These are phyloP conservation scores for Dionaea muscipula DNA, from an alignment of 179 eudicot genomes.

Conservation along the genomic window DNA sequence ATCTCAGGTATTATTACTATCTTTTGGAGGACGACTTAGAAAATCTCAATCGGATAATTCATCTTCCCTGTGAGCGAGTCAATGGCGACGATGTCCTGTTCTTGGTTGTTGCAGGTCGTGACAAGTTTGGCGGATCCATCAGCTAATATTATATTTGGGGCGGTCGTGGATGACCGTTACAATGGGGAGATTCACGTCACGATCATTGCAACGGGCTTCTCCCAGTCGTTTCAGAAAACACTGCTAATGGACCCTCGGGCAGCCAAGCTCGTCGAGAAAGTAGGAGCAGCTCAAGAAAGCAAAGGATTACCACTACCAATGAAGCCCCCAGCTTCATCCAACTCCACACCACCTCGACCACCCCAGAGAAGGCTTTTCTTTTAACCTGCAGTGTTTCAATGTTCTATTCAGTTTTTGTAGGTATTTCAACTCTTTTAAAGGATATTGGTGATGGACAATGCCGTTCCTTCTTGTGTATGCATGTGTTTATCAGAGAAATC, in stretches of 20 bases:
- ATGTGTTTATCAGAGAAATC: no score
- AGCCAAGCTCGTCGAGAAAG: slow-evolving; percentile 40
- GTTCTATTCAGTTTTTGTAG: neutral
- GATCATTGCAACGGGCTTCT: slow-evolving; percentile 88
- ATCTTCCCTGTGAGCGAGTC: no score
- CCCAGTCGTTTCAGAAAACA: slow-evolving; percentile 86
- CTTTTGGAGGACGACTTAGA: no score
- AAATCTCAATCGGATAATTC: no score
- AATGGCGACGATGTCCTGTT: no score
- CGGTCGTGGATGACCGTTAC: slow-evolving; percentile 94
- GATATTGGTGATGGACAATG: no score
- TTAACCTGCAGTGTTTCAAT: slow-evolving; percentile 14
- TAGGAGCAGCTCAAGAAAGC: slow-evolving; percentile 27
- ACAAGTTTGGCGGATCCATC: slow-evolving; percentile 97
- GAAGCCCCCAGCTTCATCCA: slow-evolving; percentile 26
- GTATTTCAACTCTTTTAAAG: no score
- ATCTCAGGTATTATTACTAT: slow-evolving; percentile 63
- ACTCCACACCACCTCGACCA: slow-evolving; percentile 33
- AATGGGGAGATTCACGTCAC: slow-evolving; percentile 94
- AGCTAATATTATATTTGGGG: slow-evolving; percentile 95
- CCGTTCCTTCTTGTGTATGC: no score
- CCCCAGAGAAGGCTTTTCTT: slow-evolving; percentile 58
- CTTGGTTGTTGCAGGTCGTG: slow-evolving; percentile 45
- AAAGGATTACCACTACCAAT: slow-evolving; percentile 24
- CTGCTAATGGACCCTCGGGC: slow-evolving; percentile 69